These are phyloP conservation scores for Clarireedia hainanense DNA, from an alignment of 2,329 filamentous ascomycete genomes.

Conservation along the genomic window DNA sequence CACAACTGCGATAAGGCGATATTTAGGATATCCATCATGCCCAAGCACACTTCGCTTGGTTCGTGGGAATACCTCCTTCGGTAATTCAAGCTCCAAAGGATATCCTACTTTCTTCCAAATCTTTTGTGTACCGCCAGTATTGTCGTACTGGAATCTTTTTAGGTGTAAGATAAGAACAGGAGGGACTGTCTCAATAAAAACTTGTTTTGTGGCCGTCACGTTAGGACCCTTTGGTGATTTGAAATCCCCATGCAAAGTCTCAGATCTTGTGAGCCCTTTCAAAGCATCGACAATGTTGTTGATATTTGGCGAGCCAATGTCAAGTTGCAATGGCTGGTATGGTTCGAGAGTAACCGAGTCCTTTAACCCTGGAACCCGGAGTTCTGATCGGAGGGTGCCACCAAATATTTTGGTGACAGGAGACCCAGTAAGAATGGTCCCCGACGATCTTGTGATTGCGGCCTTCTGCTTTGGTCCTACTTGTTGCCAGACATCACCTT, in stretches of 20 bases:
- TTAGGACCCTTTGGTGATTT: slow-evolving; percentile 69
- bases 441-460: slow-evolving; percentile 78
- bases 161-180: slow-evolving; percentile 90
- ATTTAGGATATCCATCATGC: slow-evolving; percentile 68
- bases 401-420: slow-evolving; percentile 94
- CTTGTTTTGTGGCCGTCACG: slow-evolving; percentile 80
- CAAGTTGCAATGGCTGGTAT: slow-evolving; percentile 88
- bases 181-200: slow-evolving; percentile 86
- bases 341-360: slow-evolving; percentile 88
- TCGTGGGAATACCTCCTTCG: slow-evolving; percentile 77
- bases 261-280: slow-evolving; percentile 73
- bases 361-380: slow-evolving; percentile 79
- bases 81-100: slow-evolving; percentile 88
- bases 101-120: slow-evolving; percentile 99
- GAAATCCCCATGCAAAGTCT: slow-evolving; percentile 80
- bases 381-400: slow-evolving; percentile 81
- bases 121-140: slow-evolving; percentile 81
- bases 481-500: slow-evolving; percentile 77
- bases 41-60: slow-evolving; percentile 58
- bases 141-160: slow-evolving; percentile 96
- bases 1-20: slow-evolving; percentile 80
- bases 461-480: slow-evolving; percentile 88
- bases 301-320: slow-evolving; percentile 81
- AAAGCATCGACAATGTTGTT: slow-evolving; percentile 89
- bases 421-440: slow-evolving; percentile 64